A percentile compares a stretch with the other conserved stretches of the same genome.
phyloP scores from a whole-genome alignment of 148 eudicot genomes.

The Silene uniflora region DNA sequence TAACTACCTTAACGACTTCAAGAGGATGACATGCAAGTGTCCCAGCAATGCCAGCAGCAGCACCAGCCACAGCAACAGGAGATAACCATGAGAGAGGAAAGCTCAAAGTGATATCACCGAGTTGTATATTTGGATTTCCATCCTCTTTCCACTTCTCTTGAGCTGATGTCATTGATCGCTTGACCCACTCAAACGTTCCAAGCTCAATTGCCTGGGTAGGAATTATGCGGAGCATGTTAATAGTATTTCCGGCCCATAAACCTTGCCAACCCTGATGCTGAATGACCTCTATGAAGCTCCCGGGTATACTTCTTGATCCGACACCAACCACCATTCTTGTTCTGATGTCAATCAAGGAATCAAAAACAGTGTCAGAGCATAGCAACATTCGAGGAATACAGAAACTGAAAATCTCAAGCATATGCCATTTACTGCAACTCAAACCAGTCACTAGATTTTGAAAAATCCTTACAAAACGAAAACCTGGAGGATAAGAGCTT shows the following conservation, averaged over 20 bases:
- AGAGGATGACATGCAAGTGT: slow-evolving; percentile 94
- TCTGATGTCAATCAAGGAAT: slow-evolving; percentile 41
- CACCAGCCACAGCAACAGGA: slow-evolving; percentile 90
- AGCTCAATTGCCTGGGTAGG: slow-evolving; percentile 97
- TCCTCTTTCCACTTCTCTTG: slow-evolving; percentile 67
- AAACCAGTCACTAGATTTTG: not conserved
- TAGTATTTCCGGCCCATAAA: slow-evolving; percentile 88
- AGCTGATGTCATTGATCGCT: slow-evolving; percentile 69
- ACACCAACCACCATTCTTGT: slow-evolving; percentile 98
- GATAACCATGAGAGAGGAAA: slow-evolving; percentile 81
- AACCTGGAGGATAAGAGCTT: not conserved
- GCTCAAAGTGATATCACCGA: slow-evolving; percentile 58
- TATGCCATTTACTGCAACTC: slow-evolving; percentile 4
- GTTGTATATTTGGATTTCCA: slow-evolving; percentile 54
- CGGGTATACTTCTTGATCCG: slow-evolving; percentile 68
- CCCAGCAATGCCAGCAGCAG: slow-evolving; percentile 82
- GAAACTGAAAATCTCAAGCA: not conserved
- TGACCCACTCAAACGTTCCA: slow-evolving; percentile 89
- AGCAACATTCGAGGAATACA: slow-evolving; percentile 12
- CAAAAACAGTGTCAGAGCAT: slow-evolving; percentile 17
- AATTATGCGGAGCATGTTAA: slow-evolving; percentile 89
- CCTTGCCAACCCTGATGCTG: slow-evolving; percentile 87
- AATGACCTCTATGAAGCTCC: slow-evolving; percentile 73
- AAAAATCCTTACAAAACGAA: not conserved
- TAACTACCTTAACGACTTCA: slow-evolving; percentile 83